A percentile compares a stretch with the other conserved stretches of the same genome.
These are phyloP conservation scores for Calonectria pauciramosa DNA, from an alignment of 2,329 filamentous ascomycete species.

Conservation along the genomic window DNA sequence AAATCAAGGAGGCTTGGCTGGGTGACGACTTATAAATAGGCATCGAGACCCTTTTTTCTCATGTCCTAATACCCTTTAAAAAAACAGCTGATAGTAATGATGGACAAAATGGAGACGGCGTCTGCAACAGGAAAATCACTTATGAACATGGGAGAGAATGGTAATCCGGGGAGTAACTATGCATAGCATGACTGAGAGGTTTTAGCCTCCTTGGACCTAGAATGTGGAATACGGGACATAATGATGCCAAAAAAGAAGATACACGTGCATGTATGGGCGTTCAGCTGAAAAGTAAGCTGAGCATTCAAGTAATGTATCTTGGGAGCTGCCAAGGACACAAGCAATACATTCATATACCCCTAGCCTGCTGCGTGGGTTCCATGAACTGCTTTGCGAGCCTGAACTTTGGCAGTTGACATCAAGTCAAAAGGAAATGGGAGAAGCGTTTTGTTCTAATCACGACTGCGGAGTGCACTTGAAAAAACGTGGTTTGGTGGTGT, in stretches of 20 bases:
- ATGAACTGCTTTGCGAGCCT: background rate
- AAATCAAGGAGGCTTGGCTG: background rate
- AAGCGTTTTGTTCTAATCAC: background rate
- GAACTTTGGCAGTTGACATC: background rate
- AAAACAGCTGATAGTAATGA: background rate
- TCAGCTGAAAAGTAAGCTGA: background rate
- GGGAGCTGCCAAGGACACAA: background rate
- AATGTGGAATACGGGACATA: constrained; percentile 4
- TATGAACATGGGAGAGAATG: background rate
- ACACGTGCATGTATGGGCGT: background rate
- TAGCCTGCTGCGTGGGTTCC: background rate
- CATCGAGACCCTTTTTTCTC: background rate
- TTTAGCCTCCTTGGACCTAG: background rate
- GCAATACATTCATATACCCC: background rate
- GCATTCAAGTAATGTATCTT: background rate
- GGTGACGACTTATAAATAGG: background rate
- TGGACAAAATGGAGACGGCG: constrained; percentile 3
- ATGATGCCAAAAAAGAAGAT: background rate
- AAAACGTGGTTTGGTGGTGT: background rate
- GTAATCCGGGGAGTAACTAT: background rate
- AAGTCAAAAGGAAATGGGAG: background rate
- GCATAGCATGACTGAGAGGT: background rate
- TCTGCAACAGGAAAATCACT: constrained; percentile 9
- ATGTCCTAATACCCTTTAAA: background rate
- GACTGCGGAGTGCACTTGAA: background rate